phyloP scores from a whole-genome alignment of 2,329 filamentous ascomycete species.

The Aspergillus brunneoviolaceus region DNA sequence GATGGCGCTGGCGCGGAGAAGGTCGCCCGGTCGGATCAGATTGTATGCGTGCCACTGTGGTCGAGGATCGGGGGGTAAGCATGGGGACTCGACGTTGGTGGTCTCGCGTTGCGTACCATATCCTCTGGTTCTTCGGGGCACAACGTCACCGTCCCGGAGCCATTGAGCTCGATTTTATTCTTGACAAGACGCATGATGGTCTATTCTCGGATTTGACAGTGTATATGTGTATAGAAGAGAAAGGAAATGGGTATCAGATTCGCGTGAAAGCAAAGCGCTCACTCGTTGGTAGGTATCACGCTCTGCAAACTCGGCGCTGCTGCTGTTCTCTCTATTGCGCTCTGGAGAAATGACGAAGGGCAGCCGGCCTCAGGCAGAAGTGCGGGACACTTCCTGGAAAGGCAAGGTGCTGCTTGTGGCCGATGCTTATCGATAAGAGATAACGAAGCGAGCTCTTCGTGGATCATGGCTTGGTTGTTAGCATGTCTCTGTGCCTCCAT shows the following conservation, averaged over 20 bases:
- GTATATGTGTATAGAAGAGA: not conserved
- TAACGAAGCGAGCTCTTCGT: conserved; percentile 12
- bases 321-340: not conserved
- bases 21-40: conserved; percentile 65
- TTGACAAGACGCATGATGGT: conserved; percentile 65
- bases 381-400: conserved; percentile 18
- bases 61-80: not conserved
- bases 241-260: not conserved
- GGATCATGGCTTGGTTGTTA: not conserved
- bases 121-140: conserved; percentile 73
- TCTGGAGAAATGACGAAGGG: conserved; percentile 3
- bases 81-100: not conserved
- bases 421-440: conserved; percentile 28
- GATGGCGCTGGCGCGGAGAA: conserved; percentile 64
- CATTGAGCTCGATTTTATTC: conserved; percentile 65
- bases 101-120: conserved; percentile 53
- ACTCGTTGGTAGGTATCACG: not conserved
- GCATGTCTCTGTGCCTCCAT: too few species aligned
- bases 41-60: conserved; percentile 72
- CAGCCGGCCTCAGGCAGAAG: conserved; percentile 12
- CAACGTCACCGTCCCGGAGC: conserved; percentile 64
- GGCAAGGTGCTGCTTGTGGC: not conserved
- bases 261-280: not conserved
- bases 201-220: not conserved
- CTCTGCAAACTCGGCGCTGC: not conserved